phyloP scores from a whole-genome alignment of 2,329 filamentous ascomycete genomes.

The Trichoderma breve region DNA sequence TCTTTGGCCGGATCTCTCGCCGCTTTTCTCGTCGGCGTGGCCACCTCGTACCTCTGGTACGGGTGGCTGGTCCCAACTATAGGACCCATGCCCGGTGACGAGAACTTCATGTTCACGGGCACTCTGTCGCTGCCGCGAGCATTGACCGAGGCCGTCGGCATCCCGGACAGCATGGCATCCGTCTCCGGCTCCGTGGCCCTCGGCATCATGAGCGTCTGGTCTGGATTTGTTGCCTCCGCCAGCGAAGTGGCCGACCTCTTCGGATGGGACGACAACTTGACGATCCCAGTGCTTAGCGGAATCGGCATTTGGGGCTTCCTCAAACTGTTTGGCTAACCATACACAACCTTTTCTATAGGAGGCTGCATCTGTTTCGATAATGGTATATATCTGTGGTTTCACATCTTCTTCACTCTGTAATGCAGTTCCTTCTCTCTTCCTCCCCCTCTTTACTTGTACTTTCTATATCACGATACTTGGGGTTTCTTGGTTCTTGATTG shows the following conservation, averaged over 20 bases:
- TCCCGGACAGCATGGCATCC: constrained; percentile 56
- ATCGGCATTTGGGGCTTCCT: constrained; percentile 88
- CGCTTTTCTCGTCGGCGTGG: constrained; percentile 78
- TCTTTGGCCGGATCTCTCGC: constrained; percentile 85
- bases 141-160: constrained; percentile 58
- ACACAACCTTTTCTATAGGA: not conserved
- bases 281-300: constrained; percentile 89
- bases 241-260: constrained; percentile 91
- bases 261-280: constrained; percentile 96
- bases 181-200: constrained; percentile 72
- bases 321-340: constrained; percentile 69
- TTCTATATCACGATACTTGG: constrained; percentile 8
- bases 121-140: constrained; percentile 65
- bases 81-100: constrained; percentile 67
- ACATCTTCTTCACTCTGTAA: not conserved
- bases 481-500: not conserved
- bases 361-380: not conserved
- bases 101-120: constrained; percentile 75
- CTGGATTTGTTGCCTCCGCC: constrained; percentile 81
- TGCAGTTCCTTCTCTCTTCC: not conserved
- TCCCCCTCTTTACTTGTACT: not conserved
- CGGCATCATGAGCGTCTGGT: constrained; percentile 77
- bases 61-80: constrained; percentile 73
- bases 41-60: constrained; percentile 83
- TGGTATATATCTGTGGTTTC: not conserved